A percentile compares a stretch with the other conserved stretches of the same genome.
phyloP scores from a whole-genome alignment of 306 rosid genomes.

The Acacia acuminata region DNA sequence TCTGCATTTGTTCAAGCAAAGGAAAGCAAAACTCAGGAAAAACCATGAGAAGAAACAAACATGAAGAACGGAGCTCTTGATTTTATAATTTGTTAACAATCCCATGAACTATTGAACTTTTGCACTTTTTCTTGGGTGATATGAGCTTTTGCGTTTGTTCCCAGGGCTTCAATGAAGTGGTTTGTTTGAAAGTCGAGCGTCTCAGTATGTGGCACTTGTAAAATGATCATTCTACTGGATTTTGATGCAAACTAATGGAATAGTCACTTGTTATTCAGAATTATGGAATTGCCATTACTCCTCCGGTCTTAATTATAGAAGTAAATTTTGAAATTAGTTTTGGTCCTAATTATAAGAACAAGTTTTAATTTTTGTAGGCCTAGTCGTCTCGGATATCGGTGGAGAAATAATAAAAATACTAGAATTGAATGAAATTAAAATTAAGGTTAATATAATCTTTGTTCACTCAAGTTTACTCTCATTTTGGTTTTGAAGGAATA shows the following conservation, averaged over 20 bases:
- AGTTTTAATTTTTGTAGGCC: no score
- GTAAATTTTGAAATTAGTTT: no score
- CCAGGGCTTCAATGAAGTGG: background rate
- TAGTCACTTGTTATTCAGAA: constrained; percentile 17
- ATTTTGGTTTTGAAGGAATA: no score
- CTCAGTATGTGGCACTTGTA: constrained; percentile 12
- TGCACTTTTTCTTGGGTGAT: background rate
- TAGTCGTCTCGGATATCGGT: no score
- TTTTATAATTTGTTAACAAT: constrained; percentile 22
- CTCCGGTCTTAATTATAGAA: no score
- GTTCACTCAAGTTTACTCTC: no score
- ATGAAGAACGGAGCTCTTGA: constrained; percentile 28
- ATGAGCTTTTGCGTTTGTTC: constrained; percentile 14
- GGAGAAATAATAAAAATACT: no score
- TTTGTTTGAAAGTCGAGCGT: background rate
- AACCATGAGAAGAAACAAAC: constrained; percentile 52
- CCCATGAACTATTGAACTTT: constrained; percentile 23
- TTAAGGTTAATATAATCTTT: no score
- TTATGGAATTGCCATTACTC: constrained; percentile 2
- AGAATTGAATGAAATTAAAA: no score
- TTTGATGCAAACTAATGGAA: constrained; percentile 10
- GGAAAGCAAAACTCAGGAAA: constrained; percentile 67
- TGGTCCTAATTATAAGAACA: no score
- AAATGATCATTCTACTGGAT: background rate
- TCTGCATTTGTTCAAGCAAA: constrained; percentile 88